These are phyloP conservation scores for Aspergillus vadensis DNA, from an alignment of 2,329 filamentous ascomycete genomes.

Conservation along the genomic window DNA sequence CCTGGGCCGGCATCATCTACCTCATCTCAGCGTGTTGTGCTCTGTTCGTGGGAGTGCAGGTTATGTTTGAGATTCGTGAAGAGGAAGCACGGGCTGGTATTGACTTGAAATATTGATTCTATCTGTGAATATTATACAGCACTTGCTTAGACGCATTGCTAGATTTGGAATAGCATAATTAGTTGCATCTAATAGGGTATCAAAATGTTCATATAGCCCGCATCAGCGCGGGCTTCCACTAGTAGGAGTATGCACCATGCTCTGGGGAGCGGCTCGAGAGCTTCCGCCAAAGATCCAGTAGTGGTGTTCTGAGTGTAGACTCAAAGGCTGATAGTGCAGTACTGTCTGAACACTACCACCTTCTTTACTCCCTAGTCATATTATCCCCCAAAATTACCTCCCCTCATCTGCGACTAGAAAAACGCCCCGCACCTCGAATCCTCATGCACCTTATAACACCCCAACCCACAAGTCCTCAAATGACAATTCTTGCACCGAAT, in stretches of 20 bases:
- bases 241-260: no score
- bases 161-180: background rate
- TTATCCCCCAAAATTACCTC: no score
- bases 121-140: constrained; percentile 1
- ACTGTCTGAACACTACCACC: background rate
- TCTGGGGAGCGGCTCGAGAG: no score
- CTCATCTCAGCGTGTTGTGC: constrained; percentile 69
- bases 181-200: background rate
- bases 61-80: constrained; percentile 97
- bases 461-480: constrained; percentile 49
- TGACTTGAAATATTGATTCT: constrained; percentile 71
- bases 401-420: constrained; percentile 26
- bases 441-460: constrained; percentile 52
- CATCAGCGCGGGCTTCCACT: no score
- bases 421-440: constrained; percentile 50
- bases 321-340: no score
- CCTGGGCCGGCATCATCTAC: constrained; percentile 75
- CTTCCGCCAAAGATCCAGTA: no score
- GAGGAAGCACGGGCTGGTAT: constrained; percentile 80
- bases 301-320: no score
- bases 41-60: constrained; percentile 81
- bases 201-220: no score
- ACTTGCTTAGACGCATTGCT: background rate
- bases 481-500: constrained; percentile 52
- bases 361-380: background rate